A percentile compares a stretch with the other conserved stretches of the same genome.
phyloP scores from a whole-genome alignment of 2,329 filamentous ascomycete genomes.

The Ceratocystis eucalypticola region DNA sequence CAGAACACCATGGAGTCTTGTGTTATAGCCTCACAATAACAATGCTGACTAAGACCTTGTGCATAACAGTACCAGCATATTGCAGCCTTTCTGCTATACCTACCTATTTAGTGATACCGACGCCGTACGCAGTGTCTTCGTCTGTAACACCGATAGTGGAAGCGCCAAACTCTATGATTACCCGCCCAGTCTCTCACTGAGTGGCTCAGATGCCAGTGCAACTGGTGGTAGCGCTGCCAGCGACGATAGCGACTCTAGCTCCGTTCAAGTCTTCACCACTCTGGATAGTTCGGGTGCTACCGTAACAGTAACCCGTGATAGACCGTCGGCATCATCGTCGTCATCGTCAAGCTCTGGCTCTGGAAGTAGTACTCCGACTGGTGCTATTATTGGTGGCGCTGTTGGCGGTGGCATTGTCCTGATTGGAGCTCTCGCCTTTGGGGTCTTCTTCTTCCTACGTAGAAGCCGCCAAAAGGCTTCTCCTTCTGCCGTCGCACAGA shows the following conservation, averaged over 20 bases:
- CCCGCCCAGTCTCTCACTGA: slow-evolving; percentile 21
- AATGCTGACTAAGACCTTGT: slow-evolving; percentile 14
- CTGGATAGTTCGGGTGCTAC: neutral
- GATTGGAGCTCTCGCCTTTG: slow-evolving; percentile 30
- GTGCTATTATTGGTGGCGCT: slow-evolving; percentile 28
- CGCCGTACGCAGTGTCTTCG: slow-evolving; percentile 21
- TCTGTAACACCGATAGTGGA: slow-evolving; percentile 23
- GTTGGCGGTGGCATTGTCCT: slow-evolving; percentile 27
- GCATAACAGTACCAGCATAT: slow-evolving; percentile 19
- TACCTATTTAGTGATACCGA: slow-evolving; percentile 24
- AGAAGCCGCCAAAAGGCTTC: slow-evolving; percentile 21
- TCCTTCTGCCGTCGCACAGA: neutral
- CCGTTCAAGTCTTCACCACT: slow-evolving; percentile 16
- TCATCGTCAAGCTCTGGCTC: slow-evolving; percentile 7
- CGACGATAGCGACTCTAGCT: slow-evolving; percentile 11
- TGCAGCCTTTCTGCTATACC: slow-evolving; percentile 24
- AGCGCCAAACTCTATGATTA: slow-evolving; percentile 25
- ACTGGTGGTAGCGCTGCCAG: neutral
- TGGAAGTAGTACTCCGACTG: slow-evolving; percentile 25
- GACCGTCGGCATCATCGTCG: neutral
- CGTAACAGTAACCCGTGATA: neutral
- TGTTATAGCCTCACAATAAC: no score
- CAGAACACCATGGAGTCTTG: no score
- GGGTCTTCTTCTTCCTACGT: slow-evolving; percentile 31
- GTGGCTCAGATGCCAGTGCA: slow-evolving; percentile 16